These are phyloP conservation scores for Barbarea vulgaris DNA, from an alignment of 345 rosid genomes.

Conservation along the genomic window DNA sequence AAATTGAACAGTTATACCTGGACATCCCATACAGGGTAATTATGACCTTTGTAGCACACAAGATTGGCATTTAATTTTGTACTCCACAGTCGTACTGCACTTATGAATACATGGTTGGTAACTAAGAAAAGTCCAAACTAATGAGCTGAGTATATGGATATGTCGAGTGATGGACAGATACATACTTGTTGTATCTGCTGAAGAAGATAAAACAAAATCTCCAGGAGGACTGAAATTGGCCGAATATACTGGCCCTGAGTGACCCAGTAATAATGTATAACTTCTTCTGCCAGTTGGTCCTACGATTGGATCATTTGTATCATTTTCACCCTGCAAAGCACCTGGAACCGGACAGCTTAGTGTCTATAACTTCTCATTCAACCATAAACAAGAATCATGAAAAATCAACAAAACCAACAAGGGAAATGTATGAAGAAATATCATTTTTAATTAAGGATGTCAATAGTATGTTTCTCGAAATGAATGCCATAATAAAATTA, in stretches of 20 bases:
- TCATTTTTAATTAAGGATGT: background rate
- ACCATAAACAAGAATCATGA: constrained; percentile 24
- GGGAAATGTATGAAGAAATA: background rate
- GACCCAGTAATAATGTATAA: constrained; percentile 80
- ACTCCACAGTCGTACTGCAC: constrained; percentile 93
- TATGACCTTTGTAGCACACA: constrained; percentile 98
- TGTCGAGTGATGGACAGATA: constrained; percentile 12
- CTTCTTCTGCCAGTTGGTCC: constrained; percentile 61
- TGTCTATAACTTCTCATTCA: constrained; percentile 4
- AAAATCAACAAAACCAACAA: constrained; percentile 12
- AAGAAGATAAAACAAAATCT: constrained; percentile 87
- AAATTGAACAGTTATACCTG: constrained; percentile 56
- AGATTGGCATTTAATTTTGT: constrained; percentile 93
- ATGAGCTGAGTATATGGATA: constrained; percentile 1
- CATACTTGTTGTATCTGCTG: constrained; percentile 92
- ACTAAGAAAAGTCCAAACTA: constrained; percentile 14
- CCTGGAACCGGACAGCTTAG: constrained; percentile 52
- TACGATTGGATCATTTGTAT: constrained; percentile 50
- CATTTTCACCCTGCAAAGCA: constrained; percentile 73
- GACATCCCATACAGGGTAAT: constrained; percentile 99
- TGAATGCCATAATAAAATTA: background rate
- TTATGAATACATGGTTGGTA: constrained; percentile 11
- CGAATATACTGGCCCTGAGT: constrained; percentile 95
- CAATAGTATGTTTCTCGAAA: constrained; percentile 4
- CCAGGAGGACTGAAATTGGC: constrained; percentile 86